Evolutionary conservation across 139 green algal genomes (phyloP), one percentile per base, ranked within the genome.

Genomic region (Mesotaenium endlicherianum): DNA sequence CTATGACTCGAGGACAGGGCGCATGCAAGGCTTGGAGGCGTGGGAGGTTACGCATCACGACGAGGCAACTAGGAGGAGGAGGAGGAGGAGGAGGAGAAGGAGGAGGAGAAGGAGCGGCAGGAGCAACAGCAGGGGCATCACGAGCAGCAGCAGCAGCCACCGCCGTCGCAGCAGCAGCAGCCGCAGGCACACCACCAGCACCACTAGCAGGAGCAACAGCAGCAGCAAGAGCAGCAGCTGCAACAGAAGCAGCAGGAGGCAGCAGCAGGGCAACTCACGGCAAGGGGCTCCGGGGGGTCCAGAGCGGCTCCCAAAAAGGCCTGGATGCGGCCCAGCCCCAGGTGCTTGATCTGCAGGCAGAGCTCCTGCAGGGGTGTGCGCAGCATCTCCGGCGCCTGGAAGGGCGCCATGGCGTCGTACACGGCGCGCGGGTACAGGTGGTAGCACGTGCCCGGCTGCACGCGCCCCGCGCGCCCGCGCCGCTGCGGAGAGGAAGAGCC

Each of bases 371-470:
- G 81, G n/a, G 89, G 88, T 8, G 82, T 83, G 20, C 89, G 87
- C 55, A 88, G 42, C 42, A 92, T 91, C 71, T 92, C 89, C 26
- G 89, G 89, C 30, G 67, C n/a, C 70, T 79, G 49, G 67, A 77
- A 74, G 0, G 57, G 17, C 44, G 36, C 16, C 77, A 84, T n/a
- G 34, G 43, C 44, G 31, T 79, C 77, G 34, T 79, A 57, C 8
- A 84, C 77, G 26, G 26, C 53, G 20, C 26, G 20, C 36, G 94
- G 95, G 93, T 95, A 98, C 58, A 94, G 79, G 1, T 86, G 91
- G 82, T 92, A 97, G 89, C 91, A 95, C 31, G 88, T 68, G 42
- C 96, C 96, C 0, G 91, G 77, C 3, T 93, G 87, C 80, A 98
- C 95, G n/a, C 95, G 92, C 0, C 95, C 95, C 6, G 95, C 95